A percentile compares a stretch with the other conserved stretches of the same genome.
Conservation (phyloP, 2,329 filamentous ascomycete genomes). For the Nannizzia gypsea region DNA sequence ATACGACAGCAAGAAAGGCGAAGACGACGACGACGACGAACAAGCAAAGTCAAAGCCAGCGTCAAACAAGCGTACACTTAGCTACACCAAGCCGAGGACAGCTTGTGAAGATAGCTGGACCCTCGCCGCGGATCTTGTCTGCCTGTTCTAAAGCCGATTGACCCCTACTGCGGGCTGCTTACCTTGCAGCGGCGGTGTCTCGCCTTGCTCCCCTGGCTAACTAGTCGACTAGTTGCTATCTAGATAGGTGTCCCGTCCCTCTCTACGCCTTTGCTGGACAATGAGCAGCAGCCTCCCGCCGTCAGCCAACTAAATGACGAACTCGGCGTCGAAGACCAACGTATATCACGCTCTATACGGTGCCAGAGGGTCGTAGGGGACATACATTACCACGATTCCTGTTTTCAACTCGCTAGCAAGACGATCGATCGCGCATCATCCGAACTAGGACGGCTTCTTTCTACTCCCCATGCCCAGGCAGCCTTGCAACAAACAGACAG, state of each 20-base stretch:
- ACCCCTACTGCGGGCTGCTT: not conserved
- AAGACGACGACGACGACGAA: too few relatives aligned
- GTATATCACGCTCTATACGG: slow-evolving; percentile 1
- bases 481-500: not conserved
- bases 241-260: not conserved
- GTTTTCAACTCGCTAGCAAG: not conserved
- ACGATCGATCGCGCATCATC: not conserved
- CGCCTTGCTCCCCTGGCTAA: too few relatives aligned
- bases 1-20: not conserved
- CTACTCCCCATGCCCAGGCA: not conserved
- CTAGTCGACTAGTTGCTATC: not conserved
- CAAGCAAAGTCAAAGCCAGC: too few relatives aligned
- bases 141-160: not conserved
- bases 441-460: not conserved
- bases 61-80: not conserved
- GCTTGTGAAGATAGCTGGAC: not conserved
- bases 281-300: slow-evolving; percentile 1
- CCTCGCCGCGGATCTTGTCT: not conserved
- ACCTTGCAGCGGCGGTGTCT: too few relatives aligned
- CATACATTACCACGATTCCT: not conserved
- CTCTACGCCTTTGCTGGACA: not conserved
- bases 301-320: slow-evolving; percentile 1
- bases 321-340: not conserved
- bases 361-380: not conserved
- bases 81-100: not conserved